Conservation (phyloP, 2,329 filamentous ascomycete genomes). For the Ophiostoma sp. region DNA sequence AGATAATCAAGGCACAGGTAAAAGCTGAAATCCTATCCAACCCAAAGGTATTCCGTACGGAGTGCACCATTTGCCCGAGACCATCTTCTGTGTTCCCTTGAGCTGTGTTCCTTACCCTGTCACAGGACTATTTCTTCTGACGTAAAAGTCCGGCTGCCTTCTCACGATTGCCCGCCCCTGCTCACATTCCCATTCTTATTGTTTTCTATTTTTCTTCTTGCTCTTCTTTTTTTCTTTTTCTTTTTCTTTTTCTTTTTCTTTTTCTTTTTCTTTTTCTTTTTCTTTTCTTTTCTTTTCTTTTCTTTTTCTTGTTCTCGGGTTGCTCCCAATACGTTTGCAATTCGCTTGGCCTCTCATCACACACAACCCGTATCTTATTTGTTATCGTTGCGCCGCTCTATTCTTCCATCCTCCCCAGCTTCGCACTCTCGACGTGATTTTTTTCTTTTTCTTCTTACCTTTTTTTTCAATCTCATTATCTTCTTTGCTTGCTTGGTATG, state of each 20-base stretch:
- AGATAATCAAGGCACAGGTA: background rate
- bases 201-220: too few species aligned
- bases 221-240: too few species aligned
- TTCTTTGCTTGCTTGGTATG: background rate
- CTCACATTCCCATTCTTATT: background rate
- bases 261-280: background rate
- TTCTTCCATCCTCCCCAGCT: background rate
- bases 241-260: too few species aligned
- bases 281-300: background rate
- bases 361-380: background rate
- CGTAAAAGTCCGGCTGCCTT: background rate
- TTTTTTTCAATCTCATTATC: background rate
- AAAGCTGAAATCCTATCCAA: background rate
- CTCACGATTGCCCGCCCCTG: background rate
- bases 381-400: background rate
- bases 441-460: too few species aligned
- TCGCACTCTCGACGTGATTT: background rate
- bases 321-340: background rate
- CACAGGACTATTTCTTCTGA: background rate
- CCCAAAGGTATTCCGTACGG: background rate
- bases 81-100: background rate
- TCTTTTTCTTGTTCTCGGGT: too few species aligned
- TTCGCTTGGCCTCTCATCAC: background rate
- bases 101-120: background rate
- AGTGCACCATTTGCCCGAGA: background rate